Evolutionary conservation across 2,329 filamentous ascomycete species (phyloP).

Genomic region (Emmonsia crescens): DNA sequence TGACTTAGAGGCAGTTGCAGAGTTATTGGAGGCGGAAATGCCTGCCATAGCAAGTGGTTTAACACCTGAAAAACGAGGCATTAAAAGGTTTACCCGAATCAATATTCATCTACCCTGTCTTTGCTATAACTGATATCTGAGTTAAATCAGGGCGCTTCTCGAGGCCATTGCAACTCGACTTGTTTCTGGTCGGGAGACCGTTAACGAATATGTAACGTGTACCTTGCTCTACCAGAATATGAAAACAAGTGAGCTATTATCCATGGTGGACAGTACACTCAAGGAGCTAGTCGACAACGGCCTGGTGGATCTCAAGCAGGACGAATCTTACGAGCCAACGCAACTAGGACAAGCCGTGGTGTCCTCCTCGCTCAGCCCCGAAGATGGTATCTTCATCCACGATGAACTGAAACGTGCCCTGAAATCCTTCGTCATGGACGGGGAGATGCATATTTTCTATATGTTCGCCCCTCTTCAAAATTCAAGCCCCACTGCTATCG

Average conservation of each 20-base stretch:
- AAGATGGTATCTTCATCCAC: constrained; percentile 64
- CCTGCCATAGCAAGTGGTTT: constrained; percentile 60
- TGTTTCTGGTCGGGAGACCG: constrained; percentile 52
- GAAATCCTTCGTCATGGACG: constrained; percentile 65
- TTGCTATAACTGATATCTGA: background rate
- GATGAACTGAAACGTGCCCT: constrained; percentile 57
- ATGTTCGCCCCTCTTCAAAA: constrained; percentile 62
- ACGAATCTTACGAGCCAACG: constrained; percentile 49
- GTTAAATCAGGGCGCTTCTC: constrained; percentile 50
- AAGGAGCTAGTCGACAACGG: constrained; percentile 45
- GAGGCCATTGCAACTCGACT: constrained; percentile 60
- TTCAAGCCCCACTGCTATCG: constrained; percentile 40
- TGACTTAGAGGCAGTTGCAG: constrained; percentile 59
- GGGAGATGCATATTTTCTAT: constrained; percentile 70
- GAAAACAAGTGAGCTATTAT: constrained; percentile 39
- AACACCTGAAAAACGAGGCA: constrained; percentile 53
- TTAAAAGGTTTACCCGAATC: constrained; percentile 45
- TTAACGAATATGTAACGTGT: constrained; percentile 57
- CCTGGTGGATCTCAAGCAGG: constrained; percentile 44
- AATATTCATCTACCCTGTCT: background rate
- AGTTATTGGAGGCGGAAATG: constrained; percentile 61
- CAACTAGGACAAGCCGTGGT: constrained; percentile 60
- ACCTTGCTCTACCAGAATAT: constrained; percentile 55
- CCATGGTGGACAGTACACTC: constrained; percentile 49
- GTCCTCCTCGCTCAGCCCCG: constrained; percentile 59